Evolutionary conservation across 768 basidiomycete genomes (phyloP).

Genomic region (Calocybe gangraenosa): DNA sequence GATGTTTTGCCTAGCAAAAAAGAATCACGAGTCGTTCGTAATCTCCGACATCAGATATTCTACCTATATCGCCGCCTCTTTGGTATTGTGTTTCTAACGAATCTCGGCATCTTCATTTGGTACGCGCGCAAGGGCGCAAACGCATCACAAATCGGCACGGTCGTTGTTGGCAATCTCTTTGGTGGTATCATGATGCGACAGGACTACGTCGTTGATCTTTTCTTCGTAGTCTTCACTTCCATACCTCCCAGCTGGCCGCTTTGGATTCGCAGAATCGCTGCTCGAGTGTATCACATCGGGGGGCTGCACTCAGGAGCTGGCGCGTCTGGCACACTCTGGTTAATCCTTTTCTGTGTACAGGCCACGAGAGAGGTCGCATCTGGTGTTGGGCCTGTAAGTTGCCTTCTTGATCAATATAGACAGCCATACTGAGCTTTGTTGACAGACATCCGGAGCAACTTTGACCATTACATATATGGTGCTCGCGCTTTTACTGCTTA

Average conservation of each 20-base stretch:
- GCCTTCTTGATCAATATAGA: too few relatives aligned
- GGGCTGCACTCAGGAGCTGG: constrained; percentile 61
- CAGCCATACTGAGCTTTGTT: not conserved
- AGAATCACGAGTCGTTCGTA: constrained; percentile 41
- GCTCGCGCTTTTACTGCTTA: constrained; percentile 25
- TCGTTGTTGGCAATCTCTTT: constrained; percentile 44
- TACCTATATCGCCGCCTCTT: constrained; percentile 58
- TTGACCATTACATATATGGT: constrained; percentile 11
- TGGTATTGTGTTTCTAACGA: constrained; percentile 50
- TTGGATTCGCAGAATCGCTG: constrained; percentile 47
- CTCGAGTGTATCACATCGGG: constrained; percentile 57
- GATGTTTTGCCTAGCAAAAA: constrained; percentile 49
- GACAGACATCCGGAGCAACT: constrained; percentile 9
- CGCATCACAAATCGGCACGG: constrained; percentile 32
- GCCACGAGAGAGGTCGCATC: constrained; percentile 45
- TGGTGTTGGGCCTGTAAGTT: constrained; percentile 30
- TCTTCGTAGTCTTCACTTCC: constrained; percentile 48
- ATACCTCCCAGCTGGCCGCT: constrained; percentile 55
- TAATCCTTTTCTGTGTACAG: constrained; percentile 43
- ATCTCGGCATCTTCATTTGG: constrained; percentile 48
- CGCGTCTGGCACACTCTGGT: constrained; percentile 52
- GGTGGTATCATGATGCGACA: constrained; percentile 39
- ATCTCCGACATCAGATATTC: constrained; percentile 54
- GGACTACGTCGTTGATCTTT: constrained; percentile 56
- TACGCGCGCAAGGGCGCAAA: constrained; percentile 27